A percentile compares a stretch with the other conserved stretches of the same genome.
Evolutionary conservation across 2,329 filamentous ascomycete species (phyloP).

Genomic region (Pseudogymnoascus sp.): DNA sequence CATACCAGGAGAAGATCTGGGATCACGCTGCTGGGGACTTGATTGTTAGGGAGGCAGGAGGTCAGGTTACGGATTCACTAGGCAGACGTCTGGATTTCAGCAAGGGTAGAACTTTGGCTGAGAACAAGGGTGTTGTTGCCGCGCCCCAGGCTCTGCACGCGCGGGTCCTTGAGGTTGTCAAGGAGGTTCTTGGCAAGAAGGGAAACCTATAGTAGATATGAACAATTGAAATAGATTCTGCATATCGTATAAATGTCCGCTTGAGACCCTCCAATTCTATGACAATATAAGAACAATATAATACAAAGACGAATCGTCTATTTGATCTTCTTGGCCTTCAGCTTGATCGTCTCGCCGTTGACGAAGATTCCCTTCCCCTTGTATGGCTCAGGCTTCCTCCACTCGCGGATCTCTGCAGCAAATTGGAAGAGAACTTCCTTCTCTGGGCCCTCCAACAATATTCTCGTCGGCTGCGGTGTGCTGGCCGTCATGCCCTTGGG

Average conservation of each 20-base stretch:
- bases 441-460: slow-evolving; percentile 81
- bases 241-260: slow-evolving; percentile 2
- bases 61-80: slow-evolving; percentile 79
- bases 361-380: slow-evolving; percentile 99
- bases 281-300: slow-evolving; percentile 21
- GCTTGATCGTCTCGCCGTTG: slow-evolving; percentile 92
- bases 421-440: slow-evolving; percentile 85
- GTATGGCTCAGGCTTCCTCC: slow-evolving; percentile 92
- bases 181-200: slow-evolving; percentile 58
- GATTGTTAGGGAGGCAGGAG: slow-evolving; percentile 89
- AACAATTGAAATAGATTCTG: slow-evolving; percentile 6
- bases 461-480: slow-evolving; percentile 82
- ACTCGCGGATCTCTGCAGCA: slow-evolving; percentile 77
- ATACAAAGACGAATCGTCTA: slow-evolving; percentile 36
- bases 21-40: slow-evolving; percentile 94
- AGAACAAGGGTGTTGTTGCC: slow-evolving; percentile 91
- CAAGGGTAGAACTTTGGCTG: slow-evolving; percentile 72
- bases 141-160: slow-evolving; percentile 70
- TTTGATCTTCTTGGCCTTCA: slow-evolving; percentile 98
- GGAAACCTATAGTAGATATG: slow-evolving; percentile 10
- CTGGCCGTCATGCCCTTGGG: slow-evolving; percentile 77
- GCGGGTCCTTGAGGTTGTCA: slow-evolving; percentile 72
- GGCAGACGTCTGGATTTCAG: slow-evolving; percentile 83
- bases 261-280: slow-evolving; percentile 8
- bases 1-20: slow-evolving; percentile 99